These are phyloP conservation scores for Talaromyces verruculosus DNA, from an alignment of 2,329 filamentous ascomycete species.

Conservation along the genomic window DNA sequence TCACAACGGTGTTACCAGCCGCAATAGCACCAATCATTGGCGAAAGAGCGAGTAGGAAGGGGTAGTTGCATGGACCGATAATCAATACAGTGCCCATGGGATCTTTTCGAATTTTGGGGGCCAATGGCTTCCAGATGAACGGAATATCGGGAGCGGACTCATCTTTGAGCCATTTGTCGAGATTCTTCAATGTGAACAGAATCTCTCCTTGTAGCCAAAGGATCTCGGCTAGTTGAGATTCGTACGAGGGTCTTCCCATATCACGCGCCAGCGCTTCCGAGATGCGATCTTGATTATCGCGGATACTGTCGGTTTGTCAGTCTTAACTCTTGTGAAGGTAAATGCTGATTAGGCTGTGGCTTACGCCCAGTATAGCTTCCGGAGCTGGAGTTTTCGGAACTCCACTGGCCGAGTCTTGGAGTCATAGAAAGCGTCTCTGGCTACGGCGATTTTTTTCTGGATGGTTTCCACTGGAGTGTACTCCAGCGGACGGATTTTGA, in stretches of 20 bases:
- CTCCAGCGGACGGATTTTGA: conserved; percentile 51
- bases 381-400: conserved; percentile 81
- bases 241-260: conserved; percentile 73
- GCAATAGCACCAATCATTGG: conserved; percentile 87
- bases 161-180: conserved; percentile 80
- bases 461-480: conserved; percentile 68
- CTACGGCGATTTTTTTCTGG: conserved; percentile 57
- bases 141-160: conserved; percentile 71
- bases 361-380: conserved; percentile 89
- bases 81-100: conserved; percentile 80
- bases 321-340: not conserved
- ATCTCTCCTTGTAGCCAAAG: conserved; percentile 79
- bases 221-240: conserved; percentile 72
- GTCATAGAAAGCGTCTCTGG: conserved; percentile 69
- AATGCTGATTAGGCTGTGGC: conserved; percentile 22
- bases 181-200: conserved; percentile 71
- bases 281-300: conserved; percentile 73
- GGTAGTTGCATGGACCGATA: conserved; percentile 94
- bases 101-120: conserved; percentile 78
- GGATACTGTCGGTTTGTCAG: conserved; percentile 49
- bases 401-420: conserved; percentile 80
- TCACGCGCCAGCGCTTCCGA: conserved; percentile 74
- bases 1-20: conserved; percentile 81
- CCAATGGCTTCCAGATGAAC: conserved; percentile 66
- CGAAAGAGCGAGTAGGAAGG: conserved; percentile 73